Percentiles rank a stretch among this genome's conserved stretches.
These are phyloP conservation scores for Gossypium trilobum DNA, from an alignment of 441 rosid species.

Conservation along the genomic window DNA sequence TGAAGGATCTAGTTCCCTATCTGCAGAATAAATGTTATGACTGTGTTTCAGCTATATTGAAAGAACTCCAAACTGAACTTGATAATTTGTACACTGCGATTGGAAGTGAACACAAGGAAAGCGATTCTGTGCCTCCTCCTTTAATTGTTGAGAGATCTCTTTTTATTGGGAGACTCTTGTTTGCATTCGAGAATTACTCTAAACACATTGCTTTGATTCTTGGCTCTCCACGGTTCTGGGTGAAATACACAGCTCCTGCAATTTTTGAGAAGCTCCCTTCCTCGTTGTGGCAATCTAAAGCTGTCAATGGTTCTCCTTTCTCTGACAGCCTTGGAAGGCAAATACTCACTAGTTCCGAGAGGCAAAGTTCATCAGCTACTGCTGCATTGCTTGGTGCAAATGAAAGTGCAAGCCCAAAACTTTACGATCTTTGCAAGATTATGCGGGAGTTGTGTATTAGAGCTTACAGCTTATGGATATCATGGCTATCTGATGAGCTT, in stretches of 20 bases:
- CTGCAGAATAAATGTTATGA: conserved; percentile 75
- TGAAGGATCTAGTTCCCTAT: conserved; percentile 68
- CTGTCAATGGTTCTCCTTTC: conserved; percentile 30
- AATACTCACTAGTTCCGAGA: conserved; percentile 40
- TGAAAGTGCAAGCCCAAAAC: conserved; percentile 71
- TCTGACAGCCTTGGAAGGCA: conserved; percentile 51
- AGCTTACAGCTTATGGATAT: conserved; percentile 89
- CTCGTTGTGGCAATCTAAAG: conserved; percentile 45
- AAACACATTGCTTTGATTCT: conserved; percentile 71
- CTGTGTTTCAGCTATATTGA: conserved; percentile 55
- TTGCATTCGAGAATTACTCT: conserved; percentile 74
- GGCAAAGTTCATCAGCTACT: conserved; percentile 62
- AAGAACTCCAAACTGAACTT: conserved; percentile 56
- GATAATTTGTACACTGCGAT: conserved; percentile 46
- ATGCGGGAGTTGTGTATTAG: conserved; percentile 64
- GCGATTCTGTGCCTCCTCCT: conserved; percentile 39
- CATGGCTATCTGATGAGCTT: conserved; percentile 78
- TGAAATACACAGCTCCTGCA: conserved; percentile 46
- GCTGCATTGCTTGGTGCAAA: conserved; percentile 79
- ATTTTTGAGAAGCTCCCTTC: conserved; percentile 65
- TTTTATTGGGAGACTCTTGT: conserved; percentile 83
- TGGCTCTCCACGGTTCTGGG: conserved; percentile 96
- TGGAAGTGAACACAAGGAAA: conserved; percentile 34
- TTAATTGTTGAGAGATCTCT: conserved; percentile 76
- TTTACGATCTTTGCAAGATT: conserved; percentile 51